Evolutionary conservation across 768 basidiomycete species (phyloP).

Genomic region (Crassisporium funariophilum): DNA sequence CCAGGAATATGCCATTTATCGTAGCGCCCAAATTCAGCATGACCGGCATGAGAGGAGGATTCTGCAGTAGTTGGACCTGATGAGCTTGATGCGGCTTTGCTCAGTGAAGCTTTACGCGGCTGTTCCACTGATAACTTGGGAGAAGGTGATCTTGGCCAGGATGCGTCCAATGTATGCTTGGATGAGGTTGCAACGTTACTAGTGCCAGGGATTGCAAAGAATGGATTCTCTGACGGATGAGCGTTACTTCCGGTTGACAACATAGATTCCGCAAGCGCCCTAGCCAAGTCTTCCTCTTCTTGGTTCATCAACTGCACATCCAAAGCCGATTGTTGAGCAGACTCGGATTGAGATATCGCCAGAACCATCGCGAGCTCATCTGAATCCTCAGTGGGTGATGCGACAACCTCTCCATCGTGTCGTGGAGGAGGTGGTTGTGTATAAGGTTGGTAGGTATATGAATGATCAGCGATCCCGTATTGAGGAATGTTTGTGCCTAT

Average conservation of each 20-base stretch:
- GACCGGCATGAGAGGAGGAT: not conserved
- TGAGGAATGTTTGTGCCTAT: slow-evolving; percentile 6
- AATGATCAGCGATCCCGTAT: slow-evolving; percentile 1
- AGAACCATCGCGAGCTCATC: slow-evolving; percentile 49
- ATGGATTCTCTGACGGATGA: slow-evolving; percentile 6
- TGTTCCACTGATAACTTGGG: too few species aligned
- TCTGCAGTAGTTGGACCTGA: not conserved
- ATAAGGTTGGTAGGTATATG: slow-evolving; percentile 19
- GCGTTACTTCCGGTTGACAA: slow-evolving; percentile 18
- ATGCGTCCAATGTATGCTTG: slow-evolving; percentile 3
- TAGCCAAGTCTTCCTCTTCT: slow-evolving; percentile 70
- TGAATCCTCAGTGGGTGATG: slow-evolving; percentile 32
- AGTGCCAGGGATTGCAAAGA: slow-evolving; percentile 5
- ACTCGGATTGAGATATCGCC: slow-evolving; percentile 53
- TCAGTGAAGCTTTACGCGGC: too few species aligned
- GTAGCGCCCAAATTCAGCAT: slow-evolving; percentile 18
- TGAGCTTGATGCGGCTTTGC: not conserved
- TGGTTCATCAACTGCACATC: slow-evolving; percentile 38
- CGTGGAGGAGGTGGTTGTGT: slow-evolving; percentile 12
- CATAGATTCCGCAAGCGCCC: slow-evolving; percentile 53
- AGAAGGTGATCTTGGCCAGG: not conserved
- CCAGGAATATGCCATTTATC: slow-evolving; percentile 23
- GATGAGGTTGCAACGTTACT: slow-evolving; percentile 4
- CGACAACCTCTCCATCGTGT: slow-evolving; percentile 10
- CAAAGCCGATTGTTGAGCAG: slow-evolving; percentile 30